Percentiles rank a stretch among this genome's conserved stretches.
These are phyloP conservation scores for Speleostelium caveatum DNA, from an alignment of 78 protist species.

Conservation along the genomic window DNA sequence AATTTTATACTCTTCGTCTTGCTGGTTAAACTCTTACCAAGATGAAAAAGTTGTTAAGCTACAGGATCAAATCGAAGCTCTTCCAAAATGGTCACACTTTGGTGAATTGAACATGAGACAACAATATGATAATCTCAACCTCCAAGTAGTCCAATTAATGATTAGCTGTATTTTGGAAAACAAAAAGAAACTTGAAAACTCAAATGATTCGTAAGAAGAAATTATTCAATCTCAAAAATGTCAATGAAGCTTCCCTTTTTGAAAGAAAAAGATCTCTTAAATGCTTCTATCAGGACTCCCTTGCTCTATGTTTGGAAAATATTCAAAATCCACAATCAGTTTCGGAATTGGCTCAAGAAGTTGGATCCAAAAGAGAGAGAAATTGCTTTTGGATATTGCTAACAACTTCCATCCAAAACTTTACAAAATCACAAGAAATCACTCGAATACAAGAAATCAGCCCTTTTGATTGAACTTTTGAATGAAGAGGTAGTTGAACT, in stretches of 20 bases:
- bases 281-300: not conserved
- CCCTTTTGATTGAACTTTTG: not conserved
- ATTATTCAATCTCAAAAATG: constrained; percentile 27
- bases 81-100: constrained; percentile 61
- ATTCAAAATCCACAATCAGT: constrained; percentile 1
- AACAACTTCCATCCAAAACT: constrained; percentile 39
- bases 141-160: constrained; percentile 53
- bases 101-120: constrained; percentile 11
- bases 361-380: constrained; percentile 12
- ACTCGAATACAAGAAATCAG: not conserved
- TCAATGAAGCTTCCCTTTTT: not conserved
- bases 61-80: not conserved
- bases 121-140: constrained; percentile 57
- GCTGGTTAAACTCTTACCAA: not conserved
- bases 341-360: constrained; percentile 5
- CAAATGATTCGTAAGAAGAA: constrained; percentile 47
- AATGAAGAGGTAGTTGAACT: constrained; percentile 33
- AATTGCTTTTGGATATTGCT: constrained; percentile 32
- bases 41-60: not conserved
- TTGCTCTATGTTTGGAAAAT: not conserved
- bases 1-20: constrained; percentile 6
- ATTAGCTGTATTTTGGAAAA: constrained; percentile 28
- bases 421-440: not conserved
- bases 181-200: constrained; percentile 28
- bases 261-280: not conserved